Evolutionary conservation across 768 basidiomycete species (phyloP).

Genomic region (Agaricus subrufescens): DNA sequence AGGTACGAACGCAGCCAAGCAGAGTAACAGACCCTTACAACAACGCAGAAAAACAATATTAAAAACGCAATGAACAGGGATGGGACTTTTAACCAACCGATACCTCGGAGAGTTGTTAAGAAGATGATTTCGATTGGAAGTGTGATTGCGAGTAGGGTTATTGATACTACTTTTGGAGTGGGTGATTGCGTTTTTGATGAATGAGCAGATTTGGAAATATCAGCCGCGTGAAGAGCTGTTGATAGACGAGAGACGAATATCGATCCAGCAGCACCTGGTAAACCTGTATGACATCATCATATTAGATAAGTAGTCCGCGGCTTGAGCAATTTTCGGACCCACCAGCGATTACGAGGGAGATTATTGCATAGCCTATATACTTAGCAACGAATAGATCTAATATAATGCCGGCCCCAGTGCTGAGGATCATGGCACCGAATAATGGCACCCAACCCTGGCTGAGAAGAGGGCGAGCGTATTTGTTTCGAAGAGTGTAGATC

Average conservation of each 20-base stretch:
- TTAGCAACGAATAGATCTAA: slow-evolving; percentile 85
- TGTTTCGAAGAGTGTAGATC: slow-evolving; percentile 58
- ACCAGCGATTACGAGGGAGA: slow-evolving; percentile 89
- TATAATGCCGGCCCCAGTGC: slow-evolving; percentile 85
- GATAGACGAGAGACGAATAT: slow-evolving; percentile 90
- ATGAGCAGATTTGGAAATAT: slow-evolving; percentile 22
- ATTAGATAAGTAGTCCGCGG: not conserved
- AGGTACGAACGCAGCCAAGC: not conserved
- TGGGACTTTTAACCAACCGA: slow-evolving; percentile 79
- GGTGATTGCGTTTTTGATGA: slow-evolving; percentile 23
- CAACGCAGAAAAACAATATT: slow-evolving; percentile 66
- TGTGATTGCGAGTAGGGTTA: slow-evolving; percentile 69
- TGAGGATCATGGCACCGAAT: slow-evolving; percentile 86
- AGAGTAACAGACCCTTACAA: slow-evolving; percentile 50
- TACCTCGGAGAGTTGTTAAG: slow-evolving; percentile 52
- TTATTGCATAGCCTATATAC: slow-evolving; percentile 83
- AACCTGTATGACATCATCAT: slow-evolving; percentile 35
- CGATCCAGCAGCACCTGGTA: slow-evolving; percentile 87
- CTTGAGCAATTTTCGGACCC: slow-evolving; percentile 16
- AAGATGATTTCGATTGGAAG: slow-evolving; percentile 81
- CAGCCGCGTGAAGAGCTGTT: slow-evolving; percentile 75
- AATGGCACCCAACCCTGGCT: slow-evolving; percentile 87
- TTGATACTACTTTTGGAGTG: slow-evolving; percentile 50
- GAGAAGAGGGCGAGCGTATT: slow-evolving; percentile 65
- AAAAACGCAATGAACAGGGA: slow-evolving; percentile 65